These are phyloP conservation scores for Desmodesmus armatus DNA, from an alignment of 139 green algal species.

Conservation along the genomic window DNA sequence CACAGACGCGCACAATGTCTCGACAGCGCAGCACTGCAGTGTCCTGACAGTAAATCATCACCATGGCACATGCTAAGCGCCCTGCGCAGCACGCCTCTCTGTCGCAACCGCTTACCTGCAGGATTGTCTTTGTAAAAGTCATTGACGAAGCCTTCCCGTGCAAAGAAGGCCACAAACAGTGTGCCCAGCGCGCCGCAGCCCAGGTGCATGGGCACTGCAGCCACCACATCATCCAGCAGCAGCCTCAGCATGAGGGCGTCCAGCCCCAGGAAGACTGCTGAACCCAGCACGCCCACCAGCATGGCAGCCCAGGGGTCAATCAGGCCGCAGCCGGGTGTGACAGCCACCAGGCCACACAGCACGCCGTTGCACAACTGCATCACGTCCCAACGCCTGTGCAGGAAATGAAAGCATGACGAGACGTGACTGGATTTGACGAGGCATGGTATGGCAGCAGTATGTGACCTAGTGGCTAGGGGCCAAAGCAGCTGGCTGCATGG, in stretches of 20 bases:
- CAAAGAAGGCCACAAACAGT: slow-evolving; percentile 69
- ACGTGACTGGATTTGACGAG: neutral
- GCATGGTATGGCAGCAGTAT: neutral
- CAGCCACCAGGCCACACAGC: slow-evolving; percentile 83
- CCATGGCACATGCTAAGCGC: neutral
- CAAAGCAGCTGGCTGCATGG: too few relatives aligned
- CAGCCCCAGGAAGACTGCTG: slow-evolving; percentile 26
- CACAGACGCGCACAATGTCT: too few relatives aligned
- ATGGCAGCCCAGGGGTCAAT: slow-evolving; percentile 89
- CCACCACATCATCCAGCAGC: slow-evolving; percentile 83
- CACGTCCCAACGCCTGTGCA: slow-evolving; percentile 77
- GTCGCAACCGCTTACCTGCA: neutral
- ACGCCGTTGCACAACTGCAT: slow-evolving; percentile 81
- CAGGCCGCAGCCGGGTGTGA: slow-evolving; percentile 79
- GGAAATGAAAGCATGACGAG: neutral
- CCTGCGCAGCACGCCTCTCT: neutral
- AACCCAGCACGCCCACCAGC: slow-evolving; percentile 78
- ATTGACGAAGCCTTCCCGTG: slow-evolving; percentile 54
- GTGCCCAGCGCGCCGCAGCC: slow-evolving; percentile 75
- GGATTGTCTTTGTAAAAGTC: slow-evolving; percentile 49
- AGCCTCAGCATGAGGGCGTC: slow-evolving; percentile 25
- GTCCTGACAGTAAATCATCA: neutral
- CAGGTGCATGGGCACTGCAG: slow-evolving; percentile 86
- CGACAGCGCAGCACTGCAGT: too few relatives aligned
- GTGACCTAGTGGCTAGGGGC: too few relatives aligned